These are phyloP conservation scores for Fusarium abutilonis DNA, from an alignment of 2,329 filamentous ascomycete species.

Conservation along the genomic window DNA sequence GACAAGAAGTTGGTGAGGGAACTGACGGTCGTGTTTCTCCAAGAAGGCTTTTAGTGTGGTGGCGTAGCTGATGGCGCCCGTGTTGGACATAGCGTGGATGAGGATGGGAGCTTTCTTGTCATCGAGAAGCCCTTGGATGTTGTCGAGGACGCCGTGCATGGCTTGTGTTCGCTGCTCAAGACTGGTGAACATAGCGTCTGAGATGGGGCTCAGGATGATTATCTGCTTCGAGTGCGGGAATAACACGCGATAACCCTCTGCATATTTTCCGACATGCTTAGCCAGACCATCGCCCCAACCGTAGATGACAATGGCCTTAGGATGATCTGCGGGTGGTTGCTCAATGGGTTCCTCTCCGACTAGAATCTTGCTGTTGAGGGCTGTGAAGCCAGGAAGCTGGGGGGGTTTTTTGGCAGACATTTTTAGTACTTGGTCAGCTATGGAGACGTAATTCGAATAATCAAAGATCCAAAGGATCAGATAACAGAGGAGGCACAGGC, in stretches of 20 bases:
- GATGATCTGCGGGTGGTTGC: slow-evolving; percentile 45
- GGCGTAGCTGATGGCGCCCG: slow-evolving; percentile 64
- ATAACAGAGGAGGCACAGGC: not conserved
- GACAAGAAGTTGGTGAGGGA: slow-evolving; percentile 61
- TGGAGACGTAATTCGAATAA: not conserved
- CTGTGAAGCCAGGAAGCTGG: slow-evolving; percentile 54
- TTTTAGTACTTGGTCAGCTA: not conserved
- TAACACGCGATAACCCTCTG: slow-evolving; percentile 60
- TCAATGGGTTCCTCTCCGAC: slow-evolving; percentile 50
- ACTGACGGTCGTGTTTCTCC: slow-evolving; percentile 48
- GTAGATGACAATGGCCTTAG: slow-evolving; percentile 62
- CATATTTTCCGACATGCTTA: slow-evolving; percentile 66
- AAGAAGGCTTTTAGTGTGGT: slow-evolving; percentile 60
- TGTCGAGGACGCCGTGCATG: slow-evolving; percentile 59
- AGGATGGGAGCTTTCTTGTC: slow-evolving; percentile 52
- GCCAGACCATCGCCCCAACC: slow-evolving; percentile 67
- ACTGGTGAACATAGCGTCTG: slow-evolving; percentile 56
- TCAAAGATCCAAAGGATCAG: not conserved
- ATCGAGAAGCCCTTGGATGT: slow-evolving; percentile 25
- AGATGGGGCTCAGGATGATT: slow-evolving; percentile 61
- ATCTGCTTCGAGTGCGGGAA: slow-evolving; percentile 63
- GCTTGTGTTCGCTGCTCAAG: slow-evolving; percentile 55
- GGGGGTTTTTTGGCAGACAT: slow-evolving; percentile 38
- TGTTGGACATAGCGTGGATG: slow-evolving; percentile 67
- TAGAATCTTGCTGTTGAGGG: slow-evolving; percentile 59